Conservation (phyloP, 352 stramenopile genomes). For the Globisporangium alternatum region DNA sequence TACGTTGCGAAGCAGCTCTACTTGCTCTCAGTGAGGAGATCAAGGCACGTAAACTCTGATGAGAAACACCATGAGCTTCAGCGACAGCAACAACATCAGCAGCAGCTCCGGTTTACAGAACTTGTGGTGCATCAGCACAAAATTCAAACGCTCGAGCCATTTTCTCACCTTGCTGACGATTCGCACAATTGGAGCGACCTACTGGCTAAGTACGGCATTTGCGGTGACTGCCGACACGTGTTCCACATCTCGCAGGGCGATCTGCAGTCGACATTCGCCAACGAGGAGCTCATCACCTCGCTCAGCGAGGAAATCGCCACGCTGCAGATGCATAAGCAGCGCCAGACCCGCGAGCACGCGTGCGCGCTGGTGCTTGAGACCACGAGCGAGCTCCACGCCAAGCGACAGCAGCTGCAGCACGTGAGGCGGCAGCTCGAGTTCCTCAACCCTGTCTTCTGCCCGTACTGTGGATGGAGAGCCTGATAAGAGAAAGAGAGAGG, state of each 20-base stretch:
- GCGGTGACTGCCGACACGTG: constrained; percentile 40
- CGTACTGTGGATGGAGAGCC: constrained; percentile 37
- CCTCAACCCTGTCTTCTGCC: constrained; percentile 36
- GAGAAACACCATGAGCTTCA: neutral
- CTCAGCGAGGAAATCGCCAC: constrained; percentile 20
- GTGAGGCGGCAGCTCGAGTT: constrained; percentile 37
- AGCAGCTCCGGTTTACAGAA: constrained; percentile 22
- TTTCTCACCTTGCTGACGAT: constrained; percentile 18
- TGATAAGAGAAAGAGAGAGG: neutral
- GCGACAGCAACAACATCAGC: neutral
- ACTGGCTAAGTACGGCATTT: constrained; percentile 40
- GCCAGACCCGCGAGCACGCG: constrained; percentile 29
- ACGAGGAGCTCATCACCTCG: constrained; percentile 23
- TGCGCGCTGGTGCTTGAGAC: constrained; percentile 30
- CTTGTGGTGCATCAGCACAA: constrained; percentile 26
- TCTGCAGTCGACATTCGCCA: constrained; percentile 18
- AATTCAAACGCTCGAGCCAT: constrained; percentile 29
- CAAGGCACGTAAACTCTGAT: neutral
- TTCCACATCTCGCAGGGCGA: constrained; percentile 43
- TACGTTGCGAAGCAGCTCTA: constrained; percentile 19
- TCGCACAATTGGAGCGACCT: constrained; percentile 12
- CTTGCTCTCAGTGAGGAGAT: constrained; percentile 18
- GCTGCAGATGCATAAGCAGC: constrained; percentile 28
- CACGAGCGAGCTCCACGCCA: constrained; percentile 24
- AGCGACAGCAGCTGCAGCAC: constrained; percentile 23